Evolutionary conservation across 805 yeast species (phyloP).

Genomic region (Suhomyces vadensis): DNA sequence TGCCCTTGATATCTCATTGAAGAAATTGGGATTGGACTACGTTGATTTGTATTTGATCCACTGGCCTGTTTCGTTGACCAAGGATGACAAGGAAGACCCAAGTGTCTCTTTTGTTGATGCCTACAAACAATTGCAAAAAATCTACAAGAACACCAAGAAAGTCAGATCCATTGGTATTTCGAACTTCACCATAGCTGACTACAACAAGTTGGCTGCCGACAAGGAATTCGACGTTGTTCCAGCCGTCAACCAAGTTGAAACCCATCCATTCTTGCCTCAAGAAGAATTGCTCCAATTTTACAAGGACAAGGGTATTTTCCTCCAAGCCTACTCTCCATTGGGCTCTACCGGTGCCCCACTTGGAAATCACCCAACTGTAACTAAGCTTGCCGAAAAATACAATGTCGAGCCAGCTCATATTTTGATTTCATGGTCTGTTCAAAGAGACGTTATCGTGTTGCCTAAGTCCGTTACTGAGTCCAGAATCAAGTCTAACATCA

Average conservation of each 20-base stretch:
- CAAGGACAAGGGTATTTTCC: slow-evolving; percentile 50
- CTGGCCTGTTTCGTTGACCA: slow-evolving; percentile 66
- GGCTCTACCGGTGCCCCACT: slow-evolving; percentile 61
- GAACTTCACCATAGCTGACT: slow-evolving; percentile 58
- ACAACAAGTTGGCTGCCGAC: slow-evolving; percentile 50
- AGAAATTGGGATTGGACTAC: slow-evolving; percentile 67
- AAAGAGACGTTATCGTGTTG: slow-evolving; percentile 54
- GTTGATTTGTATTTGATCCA: slow-evolving; percentile 79
- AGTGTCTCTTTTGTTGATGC: slow-evolving; percentile 51
- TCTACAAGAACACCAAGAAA: slow-evolving; percentile 50
- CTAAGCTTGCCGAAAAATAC: slow-evolving; percentile 45
- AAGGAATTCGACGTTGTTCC: slow-evolving; percentile 58
- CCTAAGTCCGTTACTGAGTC: slow-evolving; percentile 39
- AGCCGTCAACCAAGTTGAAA: slow-evolving; percentile 72
- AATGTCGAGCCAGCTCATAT: slow-evolving; percentile 50
- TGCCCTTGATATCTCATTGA: slow-evolving; percentile 59
- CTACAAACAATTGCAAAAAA: slow-evolving; percentile 63
- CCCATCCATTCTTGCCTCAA: slow-evolving; percentile 74
- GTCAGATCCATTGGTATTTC: slow-evolving; percentile 75
- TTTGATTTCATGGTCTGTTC: slow-evolving; percentile 58
- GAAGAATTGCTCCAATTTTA: slow-evolving; percentile 55
- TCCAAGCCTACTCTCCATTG: slow-evolving; percentile 80
- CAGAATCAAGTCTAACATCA: slow-evolving; percentile 38
- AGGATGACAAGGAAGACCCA: slow-evolving; percentile 40
- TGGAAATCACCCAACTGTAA: slow-evolving; percentile 44